Evolutionary conservation across 345 rosid genomes (phyloP).

Genomic region (Citrus glauca): DNA sequence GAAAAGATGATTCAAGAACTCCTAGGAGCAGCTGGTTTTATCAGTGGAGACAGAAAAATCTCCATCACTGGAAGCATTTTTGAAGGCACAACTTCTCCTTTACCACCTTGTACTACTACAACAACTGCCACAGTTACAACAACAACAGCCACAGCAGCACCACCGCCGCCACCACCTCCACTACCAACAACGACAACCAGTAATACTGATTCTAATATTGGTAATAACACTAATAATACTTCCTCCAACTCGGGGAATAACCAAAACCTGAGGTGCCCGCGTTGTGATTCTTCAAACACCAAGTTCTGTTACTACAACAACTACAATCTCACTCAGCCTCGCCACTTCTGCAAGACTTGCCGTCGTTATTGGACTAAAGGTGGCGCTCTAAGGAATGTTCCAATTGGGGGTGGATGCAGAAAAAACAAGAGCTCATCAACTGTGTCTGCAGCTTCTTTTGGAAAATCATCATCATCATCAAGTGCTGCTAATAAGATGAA

Average conservation of each 20-base stretch:
- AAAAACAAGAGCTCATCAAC: slow-evolving; percentile 46
- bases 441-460: slow-evolving; percentile 31
- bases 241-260: slow-evolving; percentile 28
- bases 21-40: slow-evolving; percentile 42
- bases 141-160: slow-evolving; percentile 20
- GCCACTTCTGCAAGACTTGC: slow-evolving; percentile 87
- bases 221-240: neutral
- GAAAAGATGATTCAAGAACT: slow-evolving; percentile 70
- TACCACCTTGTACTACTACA: slow-evolving; percentile 27
- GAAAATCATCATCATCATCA: slow-evolving; percentile 20
- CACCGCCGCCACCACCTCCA: neutral
- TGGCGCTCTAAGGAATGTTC: slow-evolving; percentile 67
- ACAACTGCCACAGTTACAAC: slow-evolving; percentile 21
- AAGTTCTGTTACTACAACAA: slow-evolving; percentile 84
- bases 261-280: slow-evolving; percentile 57
- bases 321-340: slow-evolving; percentile 81
- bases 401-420: slow-evolving; percentile 77
- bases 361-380: slow-evolving; percentile 89
- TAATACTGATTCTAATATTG: slow-evolving; percentile 12
- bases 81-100: slow-evolving; percentile 34
- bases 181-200: slow-evolving; percentile 16
- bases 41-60: slow-evolving; percentile 42
- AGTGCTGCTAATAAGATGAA: slow-evolving; percentile 32
- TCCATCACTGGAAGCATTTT: slow-evolving; percentile 40
- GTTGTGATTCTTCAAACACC: slow-evolving; percentile 73